A percentile compares a stretch with the other conserved stretches of the same genome.
phyloP scores from a whole-genome alignment of 1,139 yeast genomes.

The Lodderomyces jiufengensis region DNA sequence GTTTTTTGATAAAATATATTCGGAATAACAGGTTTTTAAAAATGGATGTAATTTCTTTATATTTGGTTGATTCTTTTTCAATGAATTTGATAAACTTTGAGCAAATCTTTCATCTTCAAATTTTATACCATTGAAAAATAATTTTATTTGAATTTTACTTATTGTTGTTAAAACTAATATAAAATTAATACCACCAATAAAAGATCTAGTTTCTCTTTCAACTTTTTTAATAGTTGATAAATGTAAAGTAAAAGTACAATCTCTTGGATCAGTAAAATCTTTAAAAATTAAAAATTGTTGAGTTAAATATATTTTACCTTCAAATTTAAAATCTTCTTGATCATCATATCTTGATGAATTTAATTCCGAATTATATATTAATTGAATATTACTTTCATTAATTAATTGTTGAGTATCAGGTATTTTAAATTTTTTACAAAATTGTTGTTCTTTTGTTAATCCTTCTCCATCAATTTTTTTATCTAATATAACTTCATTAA shows the following conservation, averaged over 20 bases:
- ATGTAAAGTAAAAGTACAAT: conserved; percentile 69
- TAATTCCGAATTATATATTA: conserved; percentile 34
- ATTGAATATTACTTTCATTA: conserved; percentile 68
- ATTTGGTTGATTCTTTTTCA: conserved; percentile 61
- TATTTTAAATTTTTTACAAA: conserved; percentile 61
- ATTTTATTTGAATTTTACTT: conserved; percentile 58
- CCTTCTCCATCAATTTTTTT: conserved; percentile 24
- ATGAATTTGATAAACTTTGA: conserved; percentile 54
- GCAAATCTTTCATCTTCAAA: conserved; percentile 83
- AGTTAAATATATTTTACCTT: conserved; percentile 67
- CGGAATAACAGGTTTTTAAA: conserved; percentile 75
- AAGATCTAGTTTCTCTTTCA: conserved; percentile 45
- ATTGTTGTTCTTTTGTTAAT: conserved; percentile 62
- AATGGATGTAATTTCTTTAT: conserved; percentile 65
- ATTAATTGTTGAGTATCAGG: conserved; percentile 69
- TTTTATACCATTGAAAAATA: conserved; percentile 76
- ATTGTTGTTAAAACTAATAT: conserved; percentile 71
- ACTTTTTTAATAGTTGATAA: conserved; percentile 79
- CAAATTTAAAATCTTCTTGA: conserved; percentile 21
- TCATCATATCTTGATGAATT: conserved; percentile 13
- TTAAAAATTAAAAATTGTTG: conserved; percentile 72
- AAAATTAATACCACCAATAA: conserved; percentile 34
- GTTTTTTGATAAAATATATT: conserved; percentile 69
- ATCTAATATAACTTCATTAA: conserved; percentile 38
- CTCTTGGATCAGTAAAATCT: conserved; percentile 64